A percentile compares a stretch with the other conserved stretches of the same genome.
These are phyloP conservation scores for Pestalotiopsis sp. DNA, from an alignment of 2,329 filamentous ascomycete species.

Conservation along the genomic window DNA sequence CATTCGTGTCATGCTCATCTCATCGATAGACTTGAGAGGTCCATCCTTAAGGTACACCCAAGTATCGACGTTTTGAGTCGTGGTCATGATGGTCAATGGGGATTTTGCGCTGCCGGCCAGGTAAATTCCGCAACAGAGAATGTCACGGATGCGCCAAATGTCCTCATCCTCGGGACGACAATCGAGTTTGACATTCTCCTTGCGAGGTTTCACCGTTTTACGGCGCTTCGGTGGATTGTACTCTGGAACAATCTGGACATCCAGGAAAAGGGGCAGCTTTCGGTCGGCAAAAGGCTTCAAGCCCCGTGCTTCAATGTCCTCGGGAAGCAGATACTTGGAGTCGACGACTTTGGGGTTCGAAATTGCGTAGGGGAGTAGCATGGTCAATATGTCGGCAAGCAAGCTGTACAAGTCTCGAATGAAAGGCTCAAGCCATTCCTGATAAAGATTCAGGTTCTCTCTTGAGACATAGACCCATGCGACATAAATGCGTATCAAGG, in stretches of 20 bases:
- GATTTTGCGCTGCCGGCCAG: slow-evolving; percentile 44
- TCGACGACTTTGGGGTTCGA: slow-evolving; percentile 37
- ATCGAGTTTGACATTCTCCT: slow-evolving; percentile 34
- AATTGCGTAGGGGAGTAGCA: slow-evolving; percentile 49
- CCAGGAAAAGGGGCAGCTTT: slow-evolving; percentile 31
- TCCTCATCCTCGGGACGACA: slow-evolving; percentile 38
- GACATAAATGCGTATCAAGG: slow-evolving; percentile 55
- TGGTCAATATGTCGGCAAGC: slow-evolving; percentile 49
- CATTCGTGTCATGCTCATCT: not conserved
- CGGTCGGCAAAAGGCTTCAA: slow-evolving; percentile 29
- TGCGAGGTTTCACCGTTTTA: slow-evolving; percentile 41
- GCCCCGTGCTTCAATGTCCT: slow-evolving; percentile 44
- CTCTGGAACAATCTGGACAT: slow-evolving; percentile 21
- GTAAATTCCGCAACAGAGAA: slow-evolving; percentile 51
- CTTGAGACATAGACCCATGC: slow-evolving; percentile 55
- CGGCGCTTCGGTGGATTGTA: slow-evolving; percentile 36
- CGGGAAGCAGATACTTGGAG: slow-evolving; percentile 53
- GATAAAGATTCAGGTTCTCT: slow-evolving; percentile 48
- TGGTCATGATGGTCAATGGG: slow-evolving; percentile 36
- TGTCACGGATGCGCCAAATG: slow-evolving; percentile 51
- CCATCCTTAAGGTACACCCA: slow-evolving; percentile 30
- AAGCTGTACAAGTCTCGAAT: slow-evolving; percentile 49
- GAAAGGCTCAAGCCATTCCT: slow-evolving; percentile 46
- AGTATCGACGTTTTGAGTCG: slow-evolving; percentile 19
- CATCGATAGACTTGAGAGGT: slow-evolving; percentile 4